Evolutionary conservation across 805 yeast genomes (phyloP), one percentile per base, ranked within the genome.

Genomic region (Ogataea populi-albae): DNA sequence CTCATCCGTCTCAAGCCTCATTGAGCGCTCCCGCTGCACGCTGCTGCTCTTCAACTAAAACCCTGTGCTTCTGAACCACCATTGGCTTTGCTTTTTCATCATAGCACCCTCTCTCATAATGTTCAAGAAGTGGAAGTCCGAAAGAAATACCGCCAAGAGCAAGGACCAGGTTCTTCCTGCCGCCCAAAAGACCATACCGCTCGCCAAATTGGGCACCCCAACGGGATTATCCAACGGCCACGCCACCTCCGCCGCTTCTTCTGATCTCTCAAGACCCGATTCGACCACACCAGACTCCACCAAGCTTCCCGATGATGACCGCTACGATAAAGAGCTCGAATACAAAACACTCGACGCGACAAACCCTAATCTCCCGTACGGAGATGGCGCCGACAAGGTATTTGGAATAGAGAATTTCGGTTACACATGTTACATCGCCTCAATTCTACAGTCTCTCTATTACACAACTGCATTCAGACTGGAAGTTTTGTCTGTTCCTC

Each of bases 381-480:
- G 87, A 4, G 80, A 79, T 54, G 89, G 88, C 2, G 65, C 79
- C 5, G 66, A 73, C 41, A 84, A 82, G 56, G 71, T 84, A 16
- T 84, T 75, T 57, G 94, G 94, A 1, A 76, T 82, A 73, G 93
- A 85, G 55, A 85, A 85, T 54, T 84, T 83, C 51, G 95, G 95
- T 2, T 82, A 88, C 57, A 88, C 97, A 0, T 93, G 98, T 64
- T 91, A 91, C 64, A 86, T 95, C 61, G 93, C 93, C 51, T 86
- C 96, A 7, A 85, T 93, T 20, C 64, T 93, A 17, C 98, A 93
- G 58, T 86, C 95, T 47, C 70, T 91, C 7, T 91, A 76, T 65
- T 81, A 84, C 62, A 73, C 91, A 3, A 70, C 73, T 17, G 73
- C 71, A 19, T 87, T 93, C 52, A 73, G 97, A 30, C 60, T 66